Evolutionary conservation across 2,329 filamentous ascomycete species (phyloP).

Genomic region (Penicillium occitanis): DNA sequence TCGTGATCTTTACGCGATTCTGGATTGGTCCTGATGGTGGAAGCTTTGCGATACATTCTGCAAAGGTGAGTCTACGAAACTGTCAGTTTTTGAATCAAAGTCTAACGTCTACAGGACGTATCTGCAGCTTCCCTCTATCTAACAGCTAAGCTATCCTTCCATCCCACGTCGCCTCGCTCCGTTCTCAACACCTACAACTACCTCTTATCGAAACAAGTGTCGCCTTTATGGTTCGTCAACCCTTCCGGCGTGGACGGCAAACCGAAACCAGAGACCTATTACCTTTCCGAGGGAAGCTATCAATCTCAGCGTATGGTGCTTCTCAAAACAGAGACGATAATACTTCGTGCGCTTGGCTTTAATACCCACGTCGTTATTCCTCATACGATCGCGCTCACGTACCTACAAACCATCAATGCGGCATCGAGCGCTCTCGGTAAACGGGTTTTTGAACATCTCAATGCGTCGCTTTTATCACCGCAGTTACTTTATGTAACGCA

Average conservation of each 20-base stretch:
- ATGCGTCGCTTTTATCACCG: conserved; percentile 78
- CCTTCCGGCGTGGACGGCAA: conserved; percentile 28
- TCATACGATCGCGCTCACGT: conserved; percentile 83
- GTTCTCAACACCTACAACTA: conserved; percentile 83
- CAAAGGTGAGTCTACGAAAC: conserved; percentile 36
- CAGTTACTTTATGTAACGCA: conserved; percentile 90
- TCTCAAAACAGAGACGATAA: conserved; percentile 71
- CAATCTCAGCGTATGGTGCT: conserved; percentile 63
- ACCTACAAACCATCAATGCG: conserved; percentile 83
- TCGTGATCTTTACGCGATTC: conserved; percentile 77
- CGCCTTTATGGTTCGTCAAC: conserved; percentile 51
- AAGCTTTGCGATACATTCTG: conserved; percentile 44
- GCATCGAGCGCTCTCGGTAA: conserved; percentile 59
- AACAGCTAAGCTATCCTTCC: conserved; percentile 75
- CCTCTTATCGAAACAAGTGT: conserved; percentile 62
- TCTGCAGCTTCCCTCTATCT: conserved; percentile 82
- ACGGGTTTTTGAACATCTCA: conserved; percentile 74
- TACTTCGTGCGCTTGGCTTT: conserved; percentile 76
- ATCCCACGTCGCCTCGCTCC: conserved; percentile 73
- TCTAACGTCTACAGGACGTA: conserved; percentile 58
- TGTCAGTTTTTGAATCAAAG: background rate
- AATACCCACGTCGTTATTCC: conserved; percentile 82
- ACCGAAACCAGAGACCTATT: conserved; percentile 58
- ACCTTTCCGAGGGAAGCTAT: conserved; percentile 72
- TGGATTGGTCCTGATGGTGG: conserved; percentile 60